Percentiles rank a stretch among this genome's conserved stretches.
Conservation (phyloP, 169 alveolate species). For the Eimeria acervulina region DNA sequence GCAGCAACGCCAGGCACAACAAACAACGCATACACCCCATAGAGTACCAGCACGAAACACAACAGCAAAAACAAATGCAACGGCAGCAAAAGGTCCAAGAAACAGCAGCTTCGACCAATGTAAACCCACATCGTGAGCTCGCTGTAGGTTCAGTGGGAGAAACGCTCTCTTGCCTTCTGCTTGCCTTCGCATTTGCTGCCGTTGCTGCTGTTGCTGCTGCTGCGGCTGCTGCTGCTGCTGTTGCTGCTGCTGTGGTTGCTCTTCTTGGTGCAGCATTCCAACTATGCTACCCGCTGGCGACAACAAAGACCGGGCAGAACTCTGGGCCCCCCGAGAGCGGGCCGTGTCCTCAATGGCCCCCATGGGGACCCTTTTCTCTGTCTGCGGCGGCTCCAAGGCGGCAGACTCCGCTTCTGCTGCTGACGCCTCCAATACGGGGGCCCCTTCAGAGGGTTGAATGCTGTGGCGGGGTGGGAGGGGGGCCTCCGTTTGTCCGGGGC, state of each 20-base stretch:
- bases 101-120: not conserved
- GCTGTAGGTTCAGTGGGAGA: constrained; percentile 21
- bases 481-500: not conserved
- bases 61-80: not conserved
- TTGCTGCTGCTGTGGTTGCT: constrained; percentile 4
- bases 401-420: constrained; percentile 45
- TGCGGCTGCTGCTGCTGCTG: not conserved
- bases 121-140: constrained; percentile 38
- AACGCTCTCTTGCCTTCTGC: constrained; percentile 1
- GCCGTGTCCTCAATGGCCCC: constrained; percentile 38
- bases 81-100: not conserved
- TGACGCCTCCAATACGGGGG: not conserved
- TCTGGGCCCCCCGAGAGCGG: constrained; percentile 27
- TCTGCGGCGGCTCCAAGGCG: not conserved
- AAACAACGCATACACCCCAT: not conserved
- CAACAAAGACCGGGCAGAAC: constrained; percentile 17
- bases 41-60: not conserved
- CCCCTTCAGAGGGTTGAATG: not conserved
- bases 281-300: constrained; percentile 53
- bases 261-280: not conserved
- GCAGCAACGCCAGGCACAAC: not conserved
- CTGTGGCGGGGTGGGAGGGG: not conserved
- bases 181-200: not conserved
- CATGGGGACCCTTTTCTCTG: constrained; percentile 12
- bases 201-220: constrained; percentile 13